phyloP scores from a whole-genome alignment of 129 eudicot species.

The Helichrysum umbraculigerum region DNA sequence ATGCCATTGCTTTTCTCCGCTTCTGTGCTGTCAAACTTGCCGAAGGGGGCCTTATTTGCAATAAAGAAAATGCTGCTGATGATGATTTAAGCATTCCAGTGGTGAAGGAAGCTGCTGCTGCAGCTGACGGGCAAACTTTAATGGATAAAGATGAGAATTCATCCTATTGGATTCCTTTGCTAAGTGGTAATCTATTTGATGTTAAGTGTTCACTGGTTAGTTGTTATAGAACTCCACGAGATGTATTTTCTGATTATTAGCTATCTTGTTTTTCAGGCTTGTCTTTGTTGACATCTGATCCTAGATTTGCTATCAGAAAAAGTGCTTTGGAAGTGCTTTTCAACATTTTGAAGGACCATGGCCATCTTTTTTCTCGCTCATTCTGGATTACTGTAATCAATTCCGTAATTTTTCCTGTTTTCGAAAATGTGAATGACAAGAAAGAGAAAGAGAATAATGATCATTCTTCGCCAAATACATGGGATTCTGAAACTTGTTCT shows the following conservation, averaged over 20 bases:
- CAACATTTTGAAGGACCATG: slow-evolving; percentile 96
- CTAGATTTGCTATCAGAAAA: slow-evolving; percentile 88
- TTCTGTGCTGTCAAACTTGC: slow-evolving; percentile 98
- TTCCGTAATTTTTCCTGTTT: slow-evolving; percentile 68
- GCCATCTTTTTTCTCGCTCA: slow-evolving; percentile 73
- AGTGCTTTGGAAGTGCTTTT: slow-evolving; percentile 93
- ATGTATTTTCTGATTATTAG: neutral
- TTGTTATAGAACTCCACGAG: neutral
- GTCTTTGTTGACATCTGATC: slow-evolving; percentile 82
- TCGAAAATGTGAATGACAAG: slow-evolving; percentile 46
- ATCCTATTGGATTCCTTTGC: slow-evolving; percentile 89
- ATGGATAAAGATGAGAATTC: slow-evolving; percentile 58
- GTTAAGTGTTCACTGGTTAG: slow-evolving; percentile 4
- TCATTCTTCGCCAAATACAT: slow-evolving; percentile 42
- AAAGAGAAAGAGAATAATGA: slow-evolving; percentile 39
- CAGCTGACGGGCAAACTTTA: slow-evolving; percentile 46
- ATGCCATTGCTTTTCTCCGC: slow-evolving; percentile 98
- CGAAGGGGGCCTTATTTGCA: slow-evolving; percentile 85
- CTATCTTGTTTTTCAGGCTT: slow-evolving; percentile 54
- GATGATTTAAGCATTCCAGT: slow-evolving; percentile 42
- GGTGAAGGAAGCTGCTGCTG: slow-evolving; percentile 32
- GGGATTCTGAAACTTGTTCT: slow-evolving; percentile 89
- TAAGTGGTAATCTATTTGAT: slow-evolving; percentile 57
- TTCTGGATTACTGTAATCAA: slow-evolving; percentile 74
- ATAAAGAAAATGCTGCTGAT: slow-evolving; percentile 38